Base-by-base conservation (phyloP, 73 alveolate species). In the Paramecium biaurelia region DNA sequence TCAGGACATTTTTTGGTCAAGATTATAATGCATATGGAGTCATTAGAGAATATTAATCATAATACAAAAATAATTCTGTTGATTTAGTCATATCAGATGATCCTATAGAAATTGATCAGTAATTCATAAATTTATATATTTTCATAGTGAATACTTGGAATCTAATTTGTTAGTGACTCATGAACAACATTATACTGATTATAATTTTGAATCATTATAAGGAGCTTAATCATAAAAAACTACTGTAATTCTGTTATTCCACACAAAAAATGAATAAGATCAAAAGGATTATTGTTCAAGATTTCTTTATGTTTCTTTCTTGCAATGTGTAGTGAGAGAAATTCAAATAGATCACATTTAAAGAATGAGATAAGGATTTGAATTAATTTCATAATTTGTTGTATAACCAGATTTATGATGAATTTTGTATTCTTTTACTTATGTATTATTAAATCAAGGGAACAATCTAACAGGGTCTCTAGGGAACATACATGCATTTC, bases 391-490 rank as follows among this genome's bases (percentile, higher is more conserved):
- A 30, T 63, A 63, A 63, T 63, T 63, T 63, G 84, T 63, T 63
- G 53, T 32, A 26, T 63, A 63, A 63, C 84, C 84, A 63, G 84
- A 63, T 63, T 63, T 63, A 63, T 63, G 84, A 63, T 63, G 28
- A 53, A 18, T 53, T 53, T 53, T 6, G 11, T 53, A 53, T 53
- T 47, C 6, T 26, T 12, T 12, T 45, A 12, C 1, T 72, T 72
- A 14, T 72, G 28, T 76, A 43, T 42, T 18, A 42, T 79, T 38
- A 72, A 26, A 37, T 95, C 97, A 98, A 24, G 99, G 99, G 70
- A 97, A 95, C 74, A 98, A 96, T 93, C 99, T 97, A 94, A 96
- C 96, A 63, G 99, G 99, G 93, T 98, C 99, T 96, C 99, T 97
- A 6, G 99, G 99, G 98, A 99, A 99, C 96, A 98, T 85, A 45